phyloP scores from a whole-genome alignment of 495 filamentous ascomycete species.

The Aspergillus nanangensis region DNA sequence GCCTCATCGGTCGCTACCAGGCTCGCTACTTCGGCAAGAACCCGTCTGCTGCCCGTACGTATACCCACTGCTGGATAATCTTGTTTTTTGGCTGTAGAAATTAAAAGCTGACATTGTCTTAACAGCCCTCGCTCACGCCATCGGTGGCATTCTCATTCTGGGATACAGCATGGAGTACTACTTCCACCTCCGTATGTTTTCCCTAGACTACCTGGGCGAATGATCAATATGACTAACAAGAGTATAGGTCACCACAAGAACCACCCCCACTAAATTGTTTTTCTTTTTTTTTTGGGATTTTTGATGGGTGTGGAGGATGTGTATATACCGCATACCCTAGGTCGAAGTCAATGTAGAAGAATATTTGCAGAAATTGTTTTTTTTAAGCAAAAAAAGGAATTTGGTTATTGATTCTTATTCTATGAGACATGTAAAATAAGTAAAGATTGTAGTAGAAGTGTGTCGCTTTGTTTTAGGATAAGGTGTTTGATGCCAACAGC shows the following conservation, averaged over 20 bases:
- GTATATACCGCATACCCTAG: conserved; percentile 36
- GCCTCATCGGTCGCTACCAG: conserved; percentile 83
- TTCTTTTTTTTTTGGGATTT: conserved; percentile 15
- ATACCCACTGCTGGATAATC: no score
- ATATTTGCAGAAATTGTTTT: conserved; percentile 10
- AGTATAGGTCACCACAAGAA: conserved; percentile 94
- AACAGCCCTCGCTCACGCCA: conserved; percentile 81
- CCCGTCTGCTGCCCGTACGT: conserved; percentile 80
- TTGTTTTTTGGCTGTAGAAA: background rate
- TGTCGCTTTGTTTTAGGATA: no score
- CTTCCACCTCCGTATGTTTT: conserved; percentile 91
- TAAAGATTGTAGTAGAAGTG: background rate
- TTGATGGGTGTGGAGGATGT: conserved; percentile 27
- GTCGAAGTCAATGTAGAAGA: conserved; percentile 27
- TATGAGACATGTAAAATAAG: background rate
- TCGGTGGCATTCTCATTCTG: conserved; percentile 65
- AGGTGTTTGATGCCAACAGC: no score
- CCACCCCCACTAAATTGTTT: conserved; percentile 78
- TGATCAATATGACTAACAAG: conserved; percentile 9
- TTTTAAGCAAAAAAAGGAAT: no score
- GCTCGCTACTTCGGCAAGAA: conserved; percentile 94
- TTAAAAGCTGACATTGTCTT: conserved; percentile 13
- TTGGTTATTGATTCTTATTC: background rate
- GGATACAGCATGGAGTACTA: conserved; percentile 98
- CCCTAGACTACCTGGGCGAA: background rate